Evolutionary conservation across 164 flowering plant genomes (phyloP).

Genomic region (Saururus chinensis): DNA sequence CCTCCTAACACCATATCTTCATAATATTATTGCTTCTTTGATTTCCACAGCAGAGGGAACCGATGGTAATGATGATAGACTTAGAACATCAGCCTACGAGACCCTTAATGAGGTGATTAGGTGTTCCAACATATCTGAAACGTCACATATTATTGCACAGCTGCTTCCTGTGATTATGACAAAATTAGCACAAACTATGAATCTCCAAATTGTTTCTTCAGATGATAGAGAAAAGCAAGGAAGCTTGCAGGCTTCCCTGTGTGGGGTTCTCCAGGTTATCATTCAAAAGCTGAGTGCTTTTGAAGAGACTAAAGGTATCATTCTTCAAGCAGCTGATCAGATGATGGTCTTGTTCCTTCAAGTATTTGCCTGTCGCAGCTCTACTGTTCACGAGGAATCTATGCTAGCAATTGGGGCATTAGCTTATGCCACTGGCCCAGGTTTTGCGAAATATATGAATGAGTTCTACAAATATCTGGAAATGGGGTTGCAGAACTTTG

Average conservation of each 20-base stretch:
- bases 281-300: conserved; percentile 62
- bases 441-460: conserved; percentile 64
- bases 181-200: conserved; percentile 52
- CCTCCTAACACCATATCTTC: conserved; percentile 43
- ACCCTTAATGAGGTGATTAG: conserved; percentile 77
- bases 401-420: conserved; percentile 89
- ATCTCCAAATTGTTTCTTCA: conserved; percentile 48
- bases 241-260: conserved; percentile 67
- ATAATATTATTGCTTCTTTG: conserved; percentile 38
- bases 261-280: conserved; percentile 71
- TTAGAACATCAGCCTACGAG: conserved; percentile 72
- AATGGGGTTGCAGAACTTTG: conserved; percentile 79
- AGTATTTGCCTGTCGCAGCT: conserved; percentile 69
- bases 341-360: conserved; percentile 61
- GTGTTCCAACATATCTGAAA: conserved; percentile 46
- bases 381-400: conserved; percentile 85
- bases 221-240: conserved; percentile 81
- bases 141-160: conserved; percentile 41
- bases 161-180: conserved; percentile 61
- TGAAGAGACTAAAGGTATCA: conserved; percentile 41
- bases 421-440: conserved; percentile 71
- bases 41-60: conserved; percentile 46
- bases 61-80: conserved; percentile 53
- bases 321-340: conserved; percentile 61
- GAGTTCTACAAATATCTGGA: conserved; percentile 65